Evolutionary conservation across 208 protist species (phyloP), one percentile per base, ranked within the genome.

Genomic region (Leishmania martiniquensis): DNA sequence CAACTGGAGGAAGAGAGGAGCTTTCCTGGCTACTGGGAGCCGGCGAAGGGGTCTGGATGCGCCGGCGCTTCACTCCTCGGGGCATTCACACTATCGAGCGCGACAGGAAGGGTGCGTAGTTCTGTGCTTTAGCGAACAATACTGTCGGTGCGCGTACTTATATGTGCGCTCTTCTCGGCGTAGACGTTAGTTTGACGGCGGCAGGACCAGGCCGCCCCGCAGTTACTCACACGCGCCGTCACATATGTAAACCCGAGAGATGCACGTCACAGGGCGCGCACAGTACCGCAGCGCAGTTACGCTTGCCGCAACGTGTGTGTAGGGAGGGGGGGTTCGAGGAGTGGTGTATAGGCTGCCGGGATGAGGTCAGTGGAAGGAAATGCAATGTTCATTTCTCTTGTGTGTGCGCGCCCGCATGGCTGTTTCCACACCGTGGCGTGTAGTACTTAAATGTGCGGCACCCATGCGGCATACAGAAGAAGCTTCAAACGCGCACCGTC

Each of bases 51-150:
- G 72, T 68, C 29, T 66, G 45, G 52, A 9, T 17, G 17, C 72
- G 72, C 20, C 22, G n/a, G 6, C 59, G 72, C 45, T 76, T 76
- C 55, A 60, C 59, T 49, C 42, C 72, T 68, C 72, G 52, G n/a
- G 7, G 39, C 72, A 76, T 76, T 59, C 62, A 32, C 55, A 37
- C 68, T 42, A 29, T 7, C 9, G 25, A 2, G 3, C 51, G 60
- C 4, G 39, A 29, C 34, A 29, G 37, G 29, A 69, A 69, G 20
- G 42, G 65, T 49, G 65, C 29, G 22, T 45, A 51, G 44, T 4
- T 15, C 2, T 47, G 25, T 20, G 39, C 29, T n/a, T 32, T 10
- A 44, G 37, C n/a, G 66, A 15, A 29, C 25, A 42, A 25, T 39
- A n/a, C 17, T 34, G 5, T 42, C 29, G 52, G 39, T n/a, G 25